A percentile compares a stretch with the other conserved stretches of the same genome.
These are phyloP conservation scores for Cicer yamashitae DNA, from an alignment of 306 rosid species.

Conservation along the genomic window DNA sequence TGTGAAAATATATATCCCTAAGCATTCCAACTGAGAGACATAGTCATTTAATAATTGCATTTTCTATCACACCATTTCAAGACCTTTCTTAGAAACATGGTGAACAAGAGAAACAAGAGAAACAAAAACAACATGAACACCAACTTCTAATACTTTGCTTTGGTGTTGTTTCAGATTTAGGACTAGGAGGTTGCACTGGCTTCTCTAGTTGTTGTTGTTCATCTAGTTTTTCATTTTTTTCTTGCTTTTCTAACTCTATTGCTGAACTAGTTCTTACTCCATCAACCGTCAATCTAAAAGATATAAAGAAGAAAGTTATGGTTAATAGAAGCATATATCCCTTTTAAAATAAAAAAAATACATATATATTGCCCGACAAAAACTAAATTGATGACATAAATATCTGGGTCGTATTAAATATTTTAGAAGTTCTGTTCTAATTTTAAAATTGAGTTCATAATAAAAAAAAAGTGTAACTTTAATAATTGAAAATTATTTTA, in stretches of 20 bases:
- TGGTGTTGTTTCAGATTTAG: slow-evolving; percentile 7
- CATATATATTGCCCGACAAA: too few species aligned
- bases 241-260: slow-evolving; percentile 46
- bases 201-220: slow-evolving; percentile 17
- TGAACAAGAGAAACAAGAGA: slow-evolving; percentile 47
- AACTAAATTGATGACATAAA: too few species aligned
- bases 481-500: too few species aligned
- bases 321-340: slow-evolving; percentile 10
- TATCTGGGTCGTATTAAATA: too few species aligned
- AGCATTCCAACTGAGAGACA: not conserved
- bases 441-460: too few species aligned
- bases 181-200: not conserved
- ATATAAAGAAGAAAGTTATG: slow-evolving; percentile 3
- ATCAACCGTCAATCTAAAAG: slow-evolving; percentile 54
- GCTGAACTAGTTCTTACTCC: slow-evolving; percentile 47
- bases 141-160: slow-evolving; percentile 37
- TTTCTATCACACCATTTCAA: slow-evolving; percentile 27
- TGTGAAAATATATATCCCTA: not conserved
- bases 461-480: too few species aligned
- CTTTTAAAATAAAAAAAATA: not conserved
- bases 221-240: slow-evolving; percentile 39
- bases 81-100: slow-evolving; percentile 45
- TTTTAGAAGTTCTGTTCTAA: too few species aligned
- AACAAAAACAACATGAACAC: slow-evolving; percentile 42
- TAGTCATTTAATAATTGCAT: not conserved